phyloP scores from a whole-genome alignment of 257 asterid species.

The Leptodermis oblonga region DNA sequence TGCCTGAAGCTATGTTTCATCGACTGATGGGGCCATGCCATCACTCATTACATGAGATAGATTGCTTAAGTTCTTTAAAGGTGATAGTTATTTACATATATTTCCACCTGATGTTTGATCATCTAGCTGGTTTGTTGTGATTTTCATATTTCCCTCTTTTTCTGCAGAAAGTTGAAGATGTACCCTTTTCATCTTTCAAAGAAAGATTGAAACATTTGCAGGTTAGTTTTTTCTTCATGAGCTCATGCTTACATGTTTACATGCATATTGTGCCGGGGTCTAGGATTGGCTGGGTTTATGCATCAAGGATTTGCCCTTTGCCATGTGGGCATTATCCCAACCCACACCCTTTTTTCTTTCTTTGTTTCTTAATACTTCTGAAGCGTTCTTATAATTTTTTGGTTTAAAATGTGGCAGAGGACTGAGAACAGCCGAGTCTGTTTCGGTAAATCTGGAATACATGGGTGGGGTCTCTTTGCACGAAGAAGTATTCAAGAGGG shows the following conservation, averaged over 20 bases:
- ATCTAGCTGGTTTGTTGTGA: not conserved
- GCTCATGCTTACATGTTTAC: not conserved
- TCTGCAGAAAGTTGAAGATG: conserved; percentile 47
- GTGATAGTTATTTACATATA: conserved; percentile 34
- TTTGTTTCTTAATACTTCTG: not conserved
- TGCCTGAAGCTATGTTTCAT: conserved; percentile 55
- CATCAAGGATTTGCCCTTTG: not conserved
- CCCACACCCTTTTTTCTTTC: not conserved
- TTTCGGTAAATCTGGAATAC: conserved; percentile 96
- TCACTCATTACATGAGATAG: conserved; percentile 62
- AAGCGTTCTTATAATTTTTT: conserved; percentile 12
- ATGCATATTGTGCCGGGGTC: not conserved
- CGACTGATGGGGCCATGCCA: conserved; percentile 73
- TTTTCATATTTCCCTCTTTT: conserved; percentile 7
- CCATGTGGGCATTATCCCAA: not conserved
- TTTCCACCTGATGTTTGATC: conserved; percentile 1
- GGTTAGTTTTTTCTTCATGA: conserved; percentile 39
- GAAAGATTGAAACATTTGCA: conserved; percentile 67
- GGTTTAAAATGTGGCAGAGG: conserved; percentile 43
- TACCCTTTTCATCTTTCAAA: conserved; percentile 54
- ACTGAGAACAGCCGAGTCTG: conserved; percentile 71
- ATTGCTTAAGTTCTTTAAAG: conserved; percentile 43
- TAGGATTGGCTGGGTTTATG: not conserved
- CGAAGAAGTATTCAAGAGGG: conserved; percentile 81
- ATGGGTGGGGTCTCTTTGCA: conserved; percentile 99